Evolutionary conservation across 306 rosid genomes (phyloP).

Genomic region (Clitoria ternatea): DNA sequence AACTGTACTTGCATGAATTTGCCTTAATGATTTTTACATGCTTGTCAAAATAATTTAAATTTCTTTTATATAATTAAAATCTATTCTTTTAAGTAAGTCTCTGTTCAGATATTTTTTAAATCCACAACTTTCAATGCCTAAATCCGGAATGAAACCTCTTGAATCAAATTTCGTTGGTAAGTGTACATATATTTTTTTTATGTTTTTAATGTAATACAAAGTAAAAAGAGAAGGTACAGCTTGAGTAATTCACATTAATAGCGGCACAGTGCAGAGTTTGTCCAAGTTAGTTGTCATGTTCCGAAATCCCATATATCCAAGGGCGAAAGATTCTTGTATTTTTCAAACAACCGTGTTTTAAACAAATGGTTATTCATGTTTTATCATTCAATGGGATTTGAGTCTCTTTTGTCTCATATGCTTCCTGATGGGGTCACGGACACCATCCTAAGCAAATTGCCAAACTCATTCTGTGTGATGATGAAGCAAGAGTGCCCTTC

Average conservation of each 20-base stretch:
- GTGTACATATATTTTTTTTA: neutral
- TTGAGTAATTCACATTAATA: constrained; percentile 22
- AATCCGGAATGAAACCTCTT: no score
- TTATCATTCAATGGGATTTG: constrained; percentile 13
- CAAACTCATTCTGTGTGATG: constrained; percentile 26
- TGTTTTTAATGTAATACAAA: neutral
- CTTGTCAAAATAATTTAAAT: neutral
- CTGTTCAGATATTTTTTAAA: no score
- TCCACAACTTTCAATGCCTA: no score
- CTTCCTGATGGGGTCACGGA: neutral
- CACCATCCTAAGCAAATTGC: constrained; percentile 14
- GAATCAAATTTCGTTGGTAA: no score
- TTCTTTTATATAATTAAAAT: neutral
- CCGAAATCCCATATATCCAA: constrained; percentile 13
- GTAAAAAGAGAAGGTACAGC: neutral
- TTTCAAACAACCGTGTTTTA: constrained; percentile 6
- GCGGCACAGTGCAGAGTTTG: constrained; percentile 16
- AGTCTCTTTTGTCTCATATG: constrained; percentile 28
- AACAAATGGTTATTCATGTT: neutral
- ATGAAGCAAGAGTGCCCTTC: constrained; percentile 7
- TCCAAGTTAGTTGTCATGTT: constrained; percentile 32
- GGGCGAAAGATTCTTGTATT: constrained; percentile 37
- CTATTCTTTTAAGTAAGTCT: no score
- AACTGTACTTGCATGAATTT: neutral
- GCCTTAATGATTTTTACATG: neutral